phyloP scores from a whole-genome alignment of 129 eudicot species.

The Sambucus nigra region DNA sequence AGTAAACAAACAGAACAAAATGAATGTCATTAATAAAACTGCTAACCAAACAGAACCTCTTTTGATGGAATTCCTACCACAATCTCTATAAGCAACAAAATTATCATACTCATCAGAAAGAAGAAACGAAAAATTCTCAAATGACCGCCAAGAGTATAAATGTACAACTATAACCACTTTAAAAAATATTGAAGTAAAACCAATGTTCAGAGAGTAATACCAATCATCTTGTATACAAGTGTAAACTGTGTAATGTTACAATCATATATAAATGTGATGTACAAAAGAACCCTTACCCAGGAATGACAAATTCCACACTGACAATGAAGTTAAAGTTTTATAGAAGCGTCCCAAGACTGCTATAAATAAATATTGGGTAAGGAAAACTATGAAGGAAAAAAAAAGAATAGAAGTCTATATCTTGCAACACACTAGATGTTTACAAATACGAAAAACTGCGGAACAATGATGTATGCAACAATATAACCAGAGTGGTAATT shows the following conservation, averaged over 20 bases:
- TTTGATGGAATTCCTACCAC: too few relatives aligned
- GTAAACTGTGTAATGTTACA: background rate
- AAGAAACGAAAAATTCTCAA: too few relatives aligned
- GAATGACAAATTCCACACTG: background rate
- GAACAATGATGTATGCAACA: slow-evolving; percentile 25
- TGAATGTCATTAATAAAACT: too few relatives aligned
- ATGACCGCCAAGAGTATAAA: too few relatives aligned
- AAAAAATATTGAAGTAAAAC: too few relatives aligned
- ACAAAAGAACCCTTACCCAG: slow-evolving; percentile 10
- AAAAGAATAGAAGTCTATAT: slow-evolving; percentile 5
- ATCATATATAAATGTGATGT: slow-evolving; percentile 3
- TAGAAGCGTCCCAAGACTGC: background rate
- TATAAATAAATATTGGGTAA: slow-evolving; percentile 18
- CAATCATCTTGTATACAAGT: slow-evolving; percentile 1
- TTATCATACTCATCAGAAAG: too few relatives aligned
- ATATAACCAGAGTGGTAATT: slow-evolving; percentile 18
- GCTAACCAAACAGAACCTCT: too few relatives aligned
- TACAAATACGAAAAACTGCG: slow-evolving; percentile 19
- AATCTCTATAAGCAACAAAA: too few relatives aligned
- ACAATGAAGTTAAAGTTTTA: background rate
- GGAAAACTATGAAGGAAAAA: slow-evolving; percentile 5
- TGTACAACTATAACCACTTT: too few relatives aligned
- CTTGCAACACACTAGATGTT: background rate
- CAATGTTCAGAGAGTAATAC: too few relatives aligned
- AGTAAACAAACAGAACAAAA: too few relatives aligned